A percentile compares a stretch with the other conserved stretches of the same genome.
phyloP scores from a whole-genome alignment of 1,284 basidiomycete genomes.

The Pseudozyma hubeiensis region DNA sequence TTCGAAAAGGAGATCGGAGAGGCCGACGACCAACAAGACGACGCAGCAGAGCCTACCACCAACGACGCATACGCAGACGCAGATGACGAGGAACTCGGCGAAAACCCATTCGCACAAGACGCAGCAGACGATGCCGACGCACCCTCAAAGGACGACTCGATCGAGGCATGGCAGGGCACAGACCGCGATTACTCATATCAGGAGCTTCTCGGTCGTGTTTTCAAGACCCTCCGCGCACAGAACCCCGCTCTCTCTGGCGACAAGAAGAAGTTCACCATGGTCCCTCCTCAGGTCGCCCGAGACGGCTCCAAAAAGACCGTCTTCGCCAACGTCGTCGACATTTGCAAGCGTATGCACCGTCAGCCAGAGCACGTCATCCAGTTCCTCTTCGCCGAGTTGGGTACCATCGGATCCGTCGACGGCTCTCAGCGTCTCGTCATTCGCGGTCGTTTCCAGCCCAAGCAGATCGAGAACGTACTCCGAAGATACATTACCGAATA shows the following conservation, averaged over 20 bases:
- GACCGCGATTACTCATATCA: conserved; percentile 94
- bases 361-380: conserved; percentile 99
- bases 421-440: conserved; percentile 93
- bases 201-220: conserved; percentile 95
- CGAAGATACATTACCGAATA: conserved; percentile 98
- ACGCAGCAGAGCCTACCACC: conserved; percentile 29
- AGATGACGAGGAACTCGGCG: conserved; percentile 62
- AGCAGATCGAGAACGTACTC: conserved; percentile 97
- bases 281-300: conserved; percentile 91
- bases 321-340: conserved; percentile 95
- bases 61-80: conserved; percentile 75
- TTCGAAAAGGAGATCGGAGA: conserved; percentile 68
- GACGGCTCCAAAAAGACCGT: conserved; percentile 97
- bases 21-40: conserved; percentile 71
- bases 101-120: conserved; percentile 59
- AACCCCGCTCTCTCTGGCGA: conserved; percentile 85
- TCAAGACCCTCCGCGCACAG: conserved; percentile 87
- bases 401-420: conserved; percentile 95
- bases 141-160: conserved; percentile 34
- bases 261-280: conserved; percentile 93
- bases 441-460: conserved; percentile 97
- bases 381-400: conserved; percentile 97
- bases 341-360: conserved; percentile 98
- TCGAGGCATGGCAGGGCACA: conserved; percentile 80
- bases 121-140: conserved; percentile 44